Conservation (phyloP, 78 protist genomes). For the Dictyostelium intermedium region DNA sequence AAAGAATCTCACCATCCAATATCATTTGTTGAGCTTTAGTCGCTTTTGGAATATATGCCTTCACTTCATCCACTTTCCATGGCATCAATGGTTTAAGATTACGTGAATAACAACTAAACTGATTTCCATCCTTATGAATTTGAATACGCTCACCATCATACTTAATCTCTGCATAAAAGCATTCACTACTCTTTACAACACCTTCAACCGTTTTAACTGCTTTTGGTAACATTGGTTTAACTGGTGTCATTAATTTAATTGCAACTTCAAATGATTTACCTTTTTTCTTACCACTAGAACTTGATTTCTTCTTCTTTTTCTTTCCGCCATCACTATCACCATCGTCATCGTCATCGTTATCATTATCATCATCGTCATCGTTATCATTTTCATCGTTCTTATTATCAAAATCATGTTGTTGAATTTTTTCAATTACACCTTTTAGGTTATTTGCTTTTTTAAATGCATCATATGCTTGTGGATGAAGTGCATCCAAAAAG, state of each 20-base stretch:
- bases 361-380: neutral
- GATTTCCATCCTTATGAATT: constrained; percentile 88
- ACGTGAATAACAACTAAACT: constrained; percentile 82
- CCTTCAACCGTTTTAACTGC: constrained; percentile 59
- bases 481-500: constrained; percentile 83
- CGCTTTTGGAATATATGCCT: constrained; percentile 66
- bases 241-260: constrained; percentile 81
- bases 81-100: constrained; percentile 82
- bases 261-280: neutral
- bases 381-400: neutral
- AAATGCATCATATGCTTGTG: constrained; percentile 81
- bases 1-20: constrained; percentile 88
- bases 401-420: constrained; percentile 5
- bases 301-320: neutral
- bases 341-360: neutral
- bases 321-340: neutral
- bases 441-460: constrained; percentile 66
- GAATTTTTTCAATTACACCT: constrained; percentile 63
- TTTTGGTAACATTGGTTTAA: constrained; percentile 92
- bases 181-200: constrained; percentile 5
- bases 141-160: constrained; percentile 96
- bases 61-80: constrained; percentile 77
- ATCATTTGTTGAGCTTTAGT: constrained; percentile 69
- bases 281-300: neutral
- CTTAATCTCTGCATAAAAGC: constrained; percentile 87